Conservation (phyloP, 306 rosid species). For the Prunus campanulata region DNA sequence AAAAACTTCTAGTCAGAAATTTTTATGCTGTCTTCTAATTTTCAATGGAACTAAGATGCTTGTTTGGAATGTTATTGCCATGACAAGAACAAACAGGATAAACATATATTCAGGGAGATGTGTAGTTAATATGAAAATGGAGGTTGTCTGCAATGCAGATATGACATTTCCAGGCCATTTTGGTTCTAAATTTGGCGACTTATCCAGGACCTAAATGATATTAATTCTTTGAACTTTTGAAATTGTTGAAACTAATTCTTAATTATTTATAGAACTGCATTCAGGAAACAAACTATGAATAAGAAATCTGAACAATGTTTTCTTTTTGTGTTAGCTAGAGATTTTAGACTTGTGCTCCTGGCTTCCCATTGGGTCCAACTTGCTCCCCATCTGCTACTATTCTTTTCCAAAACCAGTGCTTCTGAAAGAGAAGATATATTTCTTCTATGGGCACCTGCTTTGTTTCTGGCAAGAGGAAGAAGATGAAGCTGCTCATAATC, state of each 20-base stretch:
- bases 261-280: background rate
- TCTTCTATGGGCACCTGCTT: conserved; percentile 95
- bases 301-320: background rate
- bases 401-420: conserved; percentile 84
- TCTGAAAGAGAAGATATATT: conserved; percentile 76
- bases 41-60: too few species aligned
- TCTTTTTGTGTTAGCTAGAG: background rate
- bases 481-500: conserved; percentile 68
- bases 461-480: conserved; percentile 91
- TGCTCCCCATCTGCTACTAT: conserved; percentile 35
- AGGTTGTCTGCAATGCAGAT: too few species aligned
- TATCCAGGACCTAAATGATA: background rate
- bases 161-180: background rate
- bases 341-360: conserved; percentile 18
- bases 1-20: too few species aligned
- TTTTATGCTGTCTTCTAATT: too few species aligned
- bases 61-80: too few species aligned
- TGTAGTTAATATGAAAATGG: too few species aligned
- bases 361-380: conserved; percentile 28
- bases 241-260: background rate
- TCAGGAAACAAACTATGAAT: background rate
- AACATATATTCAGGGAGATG: too few species aligned
- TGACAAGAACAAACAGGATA: too few species aligned
- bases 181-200: background rate
- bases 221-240: background rate